These are phyloP conservation scores for Rhododendron ferrugineum DNA, from an alignment of 148 eudicot species.

Conservation along the genomic window DNA sequence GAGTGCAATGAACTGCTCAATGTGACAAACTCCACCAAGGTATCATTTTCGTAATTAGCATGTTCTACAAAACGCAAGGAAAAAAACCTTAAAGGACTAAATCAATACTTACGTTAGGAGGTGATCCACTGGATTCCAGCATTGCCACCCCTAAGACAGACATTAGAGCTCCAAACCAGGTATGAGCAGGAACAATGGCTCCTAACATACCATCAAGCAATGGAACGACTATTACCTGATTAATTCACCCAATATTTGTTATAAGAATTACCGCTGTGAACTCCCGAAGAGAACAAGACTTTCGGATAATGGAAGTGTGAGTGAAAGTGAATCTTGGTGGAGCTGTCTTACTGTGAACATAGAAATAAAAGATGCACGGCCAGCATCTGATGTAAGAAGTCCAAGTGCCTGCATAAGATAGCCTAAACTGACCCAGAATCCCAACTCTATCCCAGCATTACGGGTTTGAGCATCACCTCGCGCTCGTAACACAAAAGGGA, in stretches of 20 bases:
- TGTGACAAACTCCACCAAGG: neutral
- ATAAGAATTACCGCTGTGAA: neutral
- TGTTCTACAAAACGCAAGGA: neutral
- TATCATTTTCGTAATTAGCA: neutral
- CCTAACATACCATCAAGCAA: conserved; percentile 71
- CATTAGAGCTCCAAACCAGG: conserved; percentile 70
- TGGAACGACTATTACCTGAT: conserved; percentile 71
- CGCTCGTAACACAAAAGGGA: conserved; percentile 53
- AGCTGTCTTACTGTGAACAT: conserved; percentile 56
- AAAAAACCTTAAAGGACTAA: neutral
- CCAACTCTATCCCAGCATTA: conserved; percentile 59
- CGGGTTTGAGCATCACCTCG: conserved; percentile 40
- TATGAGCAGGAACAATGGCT: conserved; percentile 44
- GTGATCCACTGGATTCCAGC: conserved; percentile 78
- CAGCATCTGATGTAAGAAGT: conserved; percentile 70
- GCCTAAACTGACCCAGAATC: conserved; percentile 71
- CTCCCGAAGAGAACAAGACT: neutral
- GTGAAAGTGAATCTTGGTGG: neutral
- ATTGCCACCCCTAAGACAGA: conserved; percentile 58
- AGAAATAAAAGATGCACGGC: conserved; percentile 64
- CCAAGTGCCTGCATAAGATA: conserved; percentile 72
- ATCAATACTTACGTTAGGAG: conserved; percentile 55
- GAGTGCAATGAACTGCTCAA: neutral
- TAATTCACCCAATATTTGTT: conserved; percentile 10
- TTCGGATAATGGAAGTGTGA: neutral